Evolutionary conservation across 257 asterid species (phyloP).

Genomic region (Perilla frutescens): DNA sequence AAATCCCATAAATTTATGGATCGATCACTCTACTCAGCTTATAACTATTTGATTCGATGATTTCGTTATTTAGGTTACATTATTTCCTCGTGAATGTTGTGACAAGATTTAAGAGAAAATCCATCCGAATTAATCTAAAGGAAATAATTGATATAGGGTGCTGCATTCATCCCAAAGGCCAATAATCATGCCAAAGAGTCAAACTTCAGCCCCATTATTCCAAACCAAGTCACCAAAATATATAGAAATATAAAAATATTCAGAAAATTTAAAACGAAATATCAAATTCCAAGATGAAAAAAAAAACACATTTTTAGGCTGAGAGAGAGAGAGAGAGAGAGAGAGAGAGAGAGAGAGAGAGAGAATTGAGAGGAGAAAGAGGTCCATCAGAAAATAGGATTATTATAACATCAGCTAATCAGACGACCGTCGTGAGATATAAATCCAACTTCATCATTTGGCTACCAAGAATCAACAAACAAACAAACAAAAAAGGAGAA

Average conservation of each 20-base stretch:
- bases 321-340: too few species aligned
- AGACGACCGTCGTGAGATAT: constrained; percentile 88
- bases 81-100: constrained; percentile 32
- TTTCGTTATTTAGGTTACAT: too few species aligned
- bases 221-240: too few species aligned
- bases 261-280: too few species aligned
- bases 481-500: neutral
- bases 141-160: constrained; percentile 43
- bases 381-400: constrained; percentile 61
- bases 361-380: neutral
- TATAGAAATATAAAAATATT: too few species aligned
- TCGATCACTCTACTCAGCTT: too few species aligned
- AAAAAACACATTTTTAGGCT: too few species aligned
- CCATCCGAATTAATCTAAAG: constrained; percentile 32
- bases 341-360: too few species aligned
- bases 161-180: constrained; percentile 71
- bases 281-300: too few species aligned
- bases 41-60: too few species aligned
- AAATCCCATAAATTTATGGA: too few species aligned
- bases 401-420: constrained; percentile 50
- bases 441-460: constrained; percentile 62
- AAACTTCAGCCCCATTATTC: constrained; percentile 67
- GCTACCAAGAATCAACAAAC: neutral
- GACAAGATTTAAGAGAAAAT: constrained; percentile 22
- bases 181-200: constrained; percentile 57